Evolutionary conservation across 2,329 filamentous ascomycete genomes (phyloP).

Genomic region (Cyanodermella asteris): DNA sequence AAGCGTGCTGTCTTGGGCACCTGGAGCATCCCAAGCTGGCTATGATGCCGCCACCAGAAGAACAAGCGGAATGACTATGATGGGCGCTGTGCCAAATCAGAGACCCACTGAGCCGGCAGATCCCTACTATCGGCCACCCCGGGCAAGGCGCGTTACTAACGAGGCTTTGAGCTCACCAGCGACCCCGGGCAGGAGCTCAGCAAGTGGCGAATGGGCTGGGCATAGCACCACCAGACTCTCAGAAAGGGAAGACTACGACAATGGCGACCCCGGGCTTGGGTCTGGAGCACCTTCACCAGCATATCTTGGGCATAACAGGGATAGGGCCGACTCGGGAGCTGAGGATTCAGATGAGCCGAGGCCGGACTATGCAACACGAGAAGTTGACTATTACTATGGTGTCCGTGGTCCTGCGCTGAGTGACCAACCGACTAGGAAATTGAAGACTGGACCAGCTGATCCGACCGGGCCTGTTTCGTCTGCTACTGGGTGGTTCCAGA

Average conservation of each 20-base stretch:
- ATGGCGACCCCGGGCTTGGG: too few species aligned
- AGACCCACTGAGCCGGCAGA: constrained; percentile 37
- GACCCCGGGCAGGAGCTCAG: too few species aligned
- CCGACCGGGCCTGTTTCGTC: constrained; percentile 79
- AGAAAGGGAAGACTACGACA: too few species aligned
- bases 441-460: constrained; percentile 87
- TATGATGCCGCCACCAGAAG: constrained; percentile 18
- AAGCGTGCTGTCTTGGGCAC: constrained; percentile 47
- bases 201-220: too few species aligned
- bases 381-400: constrained; percentile 93
- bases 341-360: constrained; percentile 30
- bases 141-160: constrained; percentile 44
- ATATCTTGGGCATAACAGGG: constrained; percentile 24
- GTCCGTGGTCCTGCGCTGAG: constrained; percentile 74
- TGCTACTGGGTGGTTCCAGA: constrained; percentile 73
- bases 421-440: constrained; percentile 55
- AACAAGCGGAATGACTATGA: too few species aligned
- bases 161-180: constrained; percentile 22
- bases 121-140: constrained; percentile 74
- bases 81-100: constrained; percentile 21
- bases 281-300: constrained; percentile 29
- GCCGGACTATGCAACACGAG: constrained; percentile 77
- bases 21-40: constrained; percentile 29
- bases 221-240: too few species aligned
- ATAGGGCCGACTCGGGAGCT: constrained; percentile 32